Conservation (phyloP, 495 filamentous ascomycete genomes). For the Clavariopsis aquatica region DNA sequence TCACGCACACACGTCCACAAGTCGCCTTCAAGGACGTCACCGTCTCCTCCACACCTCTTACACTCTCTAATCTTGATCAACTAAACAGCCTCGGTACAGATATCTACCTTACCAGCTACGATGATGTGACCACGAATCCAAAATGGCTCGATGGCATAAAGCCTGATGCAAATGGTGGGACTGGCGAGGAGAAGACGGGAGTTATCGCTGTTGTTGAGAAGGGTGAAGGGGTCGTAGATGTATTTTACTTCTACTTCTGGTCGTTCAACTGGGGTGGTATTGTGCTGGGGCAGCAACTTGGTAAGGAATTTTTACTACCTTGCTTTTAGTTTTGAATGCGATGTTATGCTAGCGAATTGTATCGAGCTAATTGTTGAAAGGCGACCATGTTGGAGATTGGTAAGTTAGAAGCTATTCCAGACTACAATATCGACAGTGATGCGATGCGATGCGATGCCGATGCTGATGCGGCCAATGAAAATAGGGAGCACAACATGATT, state of each 20-base stretch:
- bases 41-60: constrained; percentile 48
- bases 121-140: constrained; percentile 56
- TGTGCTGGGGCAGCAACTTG: constrained; percentile 27
- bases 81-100: constrained; percentile 50
- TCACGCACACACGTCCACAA: constrained; percentile 58
- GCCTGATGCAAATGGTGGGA: constrained; percentile 52
- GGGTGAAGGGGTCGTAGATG: constrained; percentile 57
- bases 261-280: constrained; percentile 55
- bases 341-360: too few relatives aligned
- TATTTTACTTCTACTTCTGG: constrained; percentile 70
- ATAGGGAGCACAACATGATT: constrained; percentile 66
- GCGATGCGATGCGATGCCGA: too few relatives aligned
- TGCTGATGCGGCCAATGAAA: background rate
- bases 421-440: too few relatives aligned
- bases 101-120: constrained; percentile 61
- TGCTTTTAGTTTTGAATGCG: too few relatives aligned
- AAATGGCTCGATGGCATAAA: constrained; percentile 52
- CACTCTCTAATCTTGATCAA: constrained; percentile 52
- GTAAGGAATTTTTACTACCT: too few relatives aligned
- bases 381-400: constrained; percentile 66
- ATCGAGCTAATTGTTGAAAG: constrained; percentile 33
- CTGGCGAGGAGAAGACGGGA: constrained; percentile 48
- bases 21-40: constrained; percentile 53
- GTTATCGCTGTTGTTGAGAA: constrained; percentile 53
- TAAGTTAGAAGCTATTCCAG: constrained; percentile 6